A percentile compares a stretch with the other conserved stretches of the same genome.
These are phyloP conservation scores for Stromatinia cepivora DNA, from an alignment of 2,329 filamentous ascomycete genomes.

Conservation along the genomic window DNA sequence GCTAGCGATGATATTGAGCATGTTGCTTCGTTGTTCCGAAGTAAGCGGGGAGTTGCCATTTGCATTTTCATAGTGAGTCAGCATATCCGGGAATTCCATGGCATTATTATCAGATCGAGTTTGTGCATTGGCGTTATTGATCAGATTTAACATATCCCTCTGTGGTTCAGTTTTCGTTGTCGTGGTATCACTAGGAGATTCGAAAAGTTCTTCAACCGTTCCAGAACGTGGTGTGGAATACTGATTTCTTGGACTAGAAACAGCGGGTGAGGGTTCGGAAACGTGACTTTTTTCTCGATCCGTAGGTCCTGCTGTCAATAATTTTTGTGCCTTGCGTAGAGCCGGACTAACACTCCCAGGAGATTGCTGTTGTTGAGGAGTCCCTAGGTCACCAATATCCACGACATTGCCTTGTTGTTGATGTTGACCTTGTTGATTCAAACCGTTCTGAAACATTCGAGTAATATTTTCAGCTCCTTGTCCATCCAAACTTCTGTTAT, in stretches of 20 bases:
- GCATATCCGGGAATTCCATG: slow-evolving; percentile 55
- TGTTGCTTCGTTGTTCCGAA: slow-evolving; percentile 58
- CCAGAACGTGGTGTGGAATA: slow-evolving; percentile 46
- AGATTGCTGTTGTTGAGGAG: slow-evolving; percentile 30
- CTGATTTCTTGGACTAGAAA: slow-evolving; percentile 37
- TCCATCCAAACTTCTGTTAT: slow-evolving; percentile 88
- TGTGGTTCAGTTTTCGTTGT: slow-evolving; percentile 58
- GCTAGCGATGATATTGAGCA: slow-evolving; percentile 60
- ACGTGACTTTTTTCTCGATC: slow-evolving; percentile 5
- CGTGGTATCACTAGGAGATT: slow-evolving; percentile 50
- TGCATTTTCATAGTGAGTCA: slow-evolving; percentile 41
- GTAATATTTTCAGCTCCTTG: slow-evolving; percentile 76
- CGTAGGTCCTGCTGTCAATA: slow-evolving; percentile 40
- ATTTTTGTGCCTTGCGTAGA: slow-evolving; percentile 35
- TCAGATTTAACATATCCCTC: slow-evolving; percentile 64
- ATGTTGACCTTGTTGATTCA: slow-evolving; percentile 58
- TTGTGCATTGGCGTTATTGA: slow-evolving; percentile 63
- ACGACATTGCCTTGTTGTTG: slow-evolving; percentile 57
- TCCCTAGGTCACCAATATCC: slow-evolving; percentile 58
- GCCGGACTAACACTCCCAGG: slow-evolving; percentile 37
- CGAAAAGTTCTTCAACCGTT: slow-evolving; percentile 61
- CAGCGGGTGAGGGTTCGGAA: slow-evolving; percentile 32
- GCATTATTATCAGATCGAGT: slow-evolving; percentile 39
- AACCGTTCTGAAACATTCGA: slow-evolving; percentile 78
- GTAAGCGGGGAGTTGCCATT: slow-evolving; percentile 57